Evolutionary conservation across 1,284 basidiomycete species (phyloP).

Genomic region (Salmacisia buchloeana): DNA sequence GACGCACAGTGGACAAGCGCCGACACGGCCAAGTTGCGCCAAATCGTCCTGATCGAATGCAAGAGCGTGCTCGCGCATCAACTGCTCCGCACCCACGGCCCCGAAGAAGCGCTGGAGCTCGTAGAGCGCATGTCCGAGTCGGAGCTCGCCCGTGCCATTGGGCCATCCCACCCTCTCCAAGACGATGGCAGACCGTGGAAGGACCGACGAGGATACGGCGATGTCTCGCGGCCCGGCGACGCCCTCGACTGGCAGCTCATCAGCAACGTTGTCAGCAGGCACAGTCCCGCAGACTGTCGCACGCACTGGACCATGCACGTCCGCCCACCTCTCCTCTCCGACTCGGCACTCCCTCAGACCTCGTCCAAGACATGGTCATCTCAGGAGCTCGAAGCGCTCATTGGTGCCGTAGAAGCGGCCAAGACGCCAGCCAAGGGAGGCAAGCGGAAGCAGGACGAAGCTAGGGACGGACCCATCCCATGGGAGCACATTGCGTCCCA

Average conservation of each 20-base stretch:
- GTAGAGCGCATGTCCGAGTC: background rate
- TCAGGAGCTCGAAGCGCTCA: background rate
- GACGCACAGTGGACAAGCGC: background rate
- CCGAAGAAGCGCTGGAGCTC: background rate
- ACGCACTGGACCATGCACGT: conserved; percentile 1
- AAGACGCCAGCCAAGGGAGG: no score
- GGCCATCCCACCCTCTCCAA: background rate
- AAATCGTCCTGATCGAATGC: background rate
- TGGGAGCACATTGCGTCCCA: background rate
- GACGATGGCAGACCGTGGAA: background rate
- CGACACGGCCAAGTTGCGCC: background rate
- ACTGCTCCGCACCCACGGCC: background rate
- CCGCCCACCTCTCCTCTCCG: no score
- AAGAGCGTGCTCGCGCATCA: background rate
- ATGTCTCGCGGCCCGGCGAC: background rate
- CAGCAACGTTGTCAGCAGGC: background rate
- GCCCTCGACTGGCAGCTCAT: background rate
- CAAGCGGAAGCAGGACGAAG: no score
- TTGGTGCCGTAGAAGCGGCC: background rate
- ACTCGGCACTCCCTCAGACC: background rate
- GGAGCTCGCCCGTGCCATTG: background rate
- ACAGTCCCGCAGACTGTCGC: background rate
- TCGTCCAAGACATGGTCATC: background rate
- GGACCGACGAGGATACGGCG: background rate
- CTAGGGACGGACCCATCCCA: background rate